phyloP scores from a whole-genome alignment of 495 filamentous ascomycete genomes.

The Hypomontagnella submonticulosa region DNA sequence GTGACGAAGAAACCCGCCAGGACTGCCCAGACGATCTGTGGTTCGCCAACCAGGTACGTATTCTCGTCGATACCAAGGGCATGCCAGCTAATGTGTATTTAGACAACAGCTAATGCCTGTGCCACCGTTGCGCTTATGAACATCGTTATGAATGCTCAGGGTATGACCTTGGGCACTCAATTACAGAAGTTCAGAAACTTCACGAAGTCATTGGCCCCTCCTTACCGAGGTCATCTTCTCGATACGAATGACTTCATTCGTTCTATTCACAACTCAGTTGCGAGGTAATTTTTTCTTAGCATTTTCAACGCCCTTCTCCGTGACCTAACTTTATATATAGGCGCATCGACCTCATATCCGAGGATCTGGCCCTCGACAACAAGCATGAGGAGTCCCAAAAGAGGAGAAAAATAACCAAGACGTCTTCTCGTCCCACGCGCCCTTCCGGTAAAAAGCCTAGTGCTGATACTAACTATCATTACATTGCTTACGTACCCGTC shows the following conservation, averaged over 20 bases:
- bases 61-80: neutral
- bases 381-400: constrained; percentile 63
- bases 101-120: constrained; percentile 85
- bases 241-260: constrained; percentile 81
- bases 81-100: constrained; percentile 13
- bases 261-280: constrained; percentile 85
- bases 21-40: constrained; percentile 76
- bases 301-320: neutral
- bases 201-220: constrained; percentile 73
- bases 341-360: constrained; percentile 81
- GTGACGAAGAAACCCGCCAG: constrained; percentile 42
- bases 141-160: constrained; percentile 82
- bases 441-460: constrained; percentile 41
- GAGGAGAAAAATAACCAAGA: constrained; percentile 50
- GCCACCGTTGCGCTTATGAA: constrained; percentile 90
- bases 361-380: constrained; percentile 74
- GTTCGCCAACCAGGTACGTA: constrained; percentile 90
- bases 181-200: constrained; percentile 76
- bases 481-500: constrained; percentile 87
- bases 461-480: constrained; percentile 72
- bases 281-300: constrained; percentile 64
- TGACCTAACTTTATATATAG: constrained; percentile 43
- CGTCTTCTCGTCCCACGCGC: constrained; percentile 16
- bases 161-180: constrained; percentile 70
- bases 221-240: constrained; percentile 78